A percentile compares a stretch with the other conserved stretches of the same genome.
Evolutionary conservation across 1,139 yeast genomes (phyloP).

Genomic region (Suhomyces terraborum): DNA sequence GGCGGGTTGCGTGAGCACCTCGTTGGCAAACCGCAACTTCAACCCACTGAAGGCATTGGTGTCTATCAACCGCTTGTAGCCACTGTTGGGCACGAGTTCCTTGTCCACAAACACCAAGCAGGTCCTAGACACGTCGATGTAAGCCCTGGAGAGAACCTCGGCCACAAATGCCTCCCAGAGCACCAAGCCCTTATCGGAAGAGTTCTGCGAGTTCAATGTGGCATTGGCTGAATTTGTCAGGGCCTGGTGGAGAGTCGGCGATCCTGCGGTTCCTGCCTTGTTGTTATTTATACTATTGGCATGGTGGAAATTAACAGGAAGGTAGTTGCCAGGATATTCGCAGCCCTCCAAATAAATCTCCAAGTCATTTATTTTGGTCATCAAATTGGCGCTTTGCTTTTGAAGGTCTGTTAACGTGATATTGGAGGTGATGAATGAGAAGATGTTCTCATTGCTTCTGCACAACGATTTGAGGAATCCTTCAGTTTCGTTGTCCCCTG

Average conservation of each 20-base stretch:
- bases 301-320: slow-evolving; percentile 10
- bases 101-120: slow-evolving; percentile 31
- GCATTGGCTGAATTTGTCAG: slow-evolving; percentile 6
- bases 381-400: slow-evolving; percentile 45
- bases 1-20: slow-evolving; percentile 9
- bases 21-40: slow-evolving; percentile 35
- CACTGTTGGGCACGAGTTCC: slow-evolving; percentile 18
- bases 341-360: slow-evolving; percentile 38
- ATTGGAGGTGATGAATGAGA: slow-evolving; percentile 48
- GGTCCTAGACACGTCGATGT: slow-evolving; percentile 37
- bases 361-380: slow-evolving; percentile 37
- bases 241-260: slow-evolving; percentile 4
- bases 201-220: slow-evolving; percentile 6
- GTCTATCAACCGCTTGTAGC: slow-evolving; percentile 19
- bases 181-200: slow-evolving; percentile 5
- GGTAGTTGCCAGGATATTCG: slow-evolving; percentile 44
- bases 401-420: slow-evolving; percentile 51
- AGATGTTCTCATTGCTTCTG: slow-evolving; percentile 46
- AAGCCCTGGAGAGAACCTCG: slow-evolving; percentile 34
- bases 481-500: slow-evolving; percentile 50
- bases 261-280: slow-evolving; percentile 8
- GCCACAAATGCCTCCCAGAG: slow-evolving; percentile 24
- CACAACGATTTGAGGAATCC: slow-evolving; percentile 54
- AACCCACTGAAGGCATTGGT: slow-evolving; percentile 34
- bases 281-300: slow-evolving; percentile 9